These are phyloP conservation scores for Cicer arietinum DNA, from an alignment of 306 rosid genomes.

Conservation along the genomic window DNA sequence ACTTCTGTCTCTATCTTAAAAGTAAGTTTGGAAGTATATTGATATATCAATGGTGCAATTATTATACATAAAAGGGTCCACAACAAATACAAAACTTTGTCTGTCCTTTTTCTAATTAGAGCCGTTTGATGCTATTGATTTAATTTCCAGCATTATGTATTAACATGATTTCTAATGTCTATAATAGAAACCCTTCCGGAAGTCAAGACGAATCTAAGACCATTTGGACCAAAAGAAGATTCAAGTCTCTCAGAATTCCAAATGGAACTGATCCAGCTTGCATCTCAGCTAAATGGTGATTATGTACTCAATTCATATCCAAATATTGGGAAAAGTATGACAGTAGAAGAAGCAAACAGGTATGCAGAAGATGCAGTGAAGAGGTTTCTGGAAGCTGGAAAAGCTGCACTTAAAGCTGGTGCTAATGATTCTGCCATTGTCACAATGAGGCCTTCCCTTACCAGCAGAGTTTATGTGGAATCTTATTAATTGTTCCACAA, in stretches of 20 bases:
- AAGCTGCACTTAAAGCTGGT: constrained; percentile 81
- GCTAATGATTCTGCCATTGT: constrained; percentile 86
- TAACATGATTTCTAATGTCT: constrained; percentile 22
- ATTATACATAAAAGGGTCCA: constrained; percentile 32
- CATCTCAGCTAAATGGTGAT: constrained; percentile 96
- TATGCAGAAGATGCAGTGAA: constrained; percentile 95
- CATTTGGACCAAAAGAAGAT: constrained; percentile 75
- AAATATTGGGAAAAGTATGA: constrained; percentile 74
- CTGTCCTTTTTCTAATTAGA: constrained; percentile 13
- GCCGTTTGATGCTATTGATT: not conserved
- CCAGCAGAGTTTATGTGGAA: constrained; percentile 63
- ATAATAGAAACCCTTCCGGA: constrained; percentile 78
- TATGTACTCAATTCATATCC: constrained; percentile 78
- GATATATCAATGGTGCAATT: constrained; percentile 24
- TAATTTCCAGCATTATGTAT: constrained; percentile 32
- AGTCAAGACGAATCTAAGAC: constrained; percentile 66
- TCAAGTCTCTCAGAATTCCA: constrained; percentile 85
- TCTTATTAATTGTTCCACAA: constrained; percentile 50
- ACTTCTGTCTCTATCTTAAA: constrained; percentile 35
- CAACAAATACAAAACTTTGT: not conserved
- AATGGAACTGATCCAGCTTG: constrained; percentile 85
- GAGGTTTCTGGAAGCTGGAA: constrained; percentile 90
- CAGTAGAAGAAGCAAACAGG: constrained; percentile 75
- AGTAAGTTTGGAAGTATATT: constrained; percentile 35
- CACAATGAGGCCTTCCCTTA: constrained; percentile 92